Evolutionary conservation across 2,329 filamentous ascomycete species (phyloP).

Genomic region (Aspergillus pseudoterreus): DNA sequence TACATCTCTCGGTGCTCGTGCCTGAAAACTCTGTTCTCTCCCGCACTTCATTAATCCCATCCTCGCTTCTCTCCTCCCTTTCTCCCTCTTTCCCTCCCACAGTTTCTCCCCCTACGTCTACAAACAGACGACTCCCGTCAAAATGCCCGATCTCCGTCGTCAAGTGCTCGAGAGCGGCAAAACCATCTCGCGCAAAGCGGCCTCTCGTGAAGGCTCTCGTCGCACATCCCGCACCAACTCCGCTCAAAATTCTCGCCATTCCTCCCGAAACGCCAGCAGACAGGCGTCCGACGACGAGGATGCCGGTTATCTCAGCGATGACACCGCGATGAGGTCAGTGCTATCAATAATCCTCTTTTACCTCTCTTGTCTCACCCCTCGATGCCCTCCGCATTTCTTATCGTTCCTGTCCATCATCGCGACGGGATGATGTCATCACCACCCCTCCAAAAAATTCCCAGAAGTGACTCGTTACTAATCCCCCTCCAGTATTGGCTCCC

Average conservation of each 20-base stretch:
- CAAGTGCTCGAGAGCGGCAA: constrained; percentile 63
- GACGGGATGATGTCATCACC: constrained; percentile 34
- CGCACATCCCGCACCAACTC: constrained; percentile 52
- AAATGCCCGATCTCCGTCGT: constrained; percentile 50
- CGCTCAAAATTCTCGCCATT: constrained; percentile 49
- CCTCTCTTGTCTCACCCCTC: constrained; percentile 6
- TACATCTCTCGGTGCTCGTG: no score
- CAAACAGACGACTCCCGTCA: constrained; percentile 6
- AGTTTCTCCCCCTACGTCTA: no score
- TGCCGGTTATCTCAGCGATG: constrained; percentile 52
- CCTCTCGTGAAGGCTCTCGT: constrained; percentile 52
- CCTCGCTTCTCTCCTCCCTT: no score
- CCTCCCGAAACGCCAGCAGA: constrained; percentile 53
- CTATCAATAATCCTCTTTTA: constrained; percentile 21
- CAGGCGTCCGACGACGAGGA: constrained; percentile 60
- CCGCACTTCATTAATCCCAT: no score
- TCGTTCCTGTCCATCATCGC: constrained; percentile 5
- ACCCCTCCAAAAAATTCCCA: neutral
- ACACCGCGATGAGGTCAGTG: constrained; percentile 55
- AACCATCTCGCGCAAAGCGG: constrained; percentile 61
- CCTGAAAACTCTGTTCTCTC: no score
- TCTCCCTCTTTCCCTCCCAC: no score
- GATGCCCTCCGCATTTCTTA: constrained; percentile 28
- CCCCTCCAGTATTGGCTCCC: constrained; percentile 55
- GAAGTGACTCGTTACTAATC: constrained; percentile 7